Base-by-base conservation (phyloP, 2,329 filamentous ascomycete species). In the Botrytis galanthina region DNA sequence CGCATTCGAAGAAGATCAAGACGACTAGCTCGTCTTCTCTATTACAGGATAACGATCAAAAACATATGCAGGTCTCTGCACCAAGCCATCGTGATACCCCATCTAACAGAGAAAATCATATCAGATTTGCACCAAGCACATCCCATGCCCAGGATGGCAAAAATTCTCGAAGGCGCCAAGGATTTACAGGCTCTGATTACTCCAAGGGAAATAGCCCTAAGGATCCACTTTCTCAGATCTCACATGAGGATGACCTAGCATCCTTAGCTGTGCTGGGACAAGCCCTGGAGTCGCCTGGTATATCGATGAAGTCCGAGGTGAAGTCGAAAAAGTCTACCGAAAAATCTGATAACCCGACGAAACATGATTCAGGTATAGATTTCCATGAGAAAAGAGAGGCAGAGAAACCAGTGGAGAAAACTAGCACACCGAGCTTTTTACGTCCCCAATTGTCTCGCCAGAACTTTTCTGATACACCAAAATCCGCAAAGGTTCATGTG, bases 171-270 rank as follows among this genome's bases (percentile, higher is more conserved):
- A 70, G 35, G 12, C 46, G 48, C 18, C 54, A 54, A n/a, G 42
- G 48, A 10, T 37, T 51, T 22, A 37, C 60, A 35, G 39, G 42
- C 57, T 51, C 46, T 39, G 61, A 51, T 57, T 35, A 39, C n/a
- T 64, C 68, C 16, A 61, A 71, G 37, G 48, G 44, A 0, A 73
- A 60, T 39, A 71, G 63, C 66, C 22, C 59, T 59, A 73, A 42
- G 29, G 74, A 74, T 74, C 74, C 64, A 9, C 61, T 73, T 29
- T 70, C 70, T 51, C 32, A 63, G 35, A 29, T 79, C 37, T 79
- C 77, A 22, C 72, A 77, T 42, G 75, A 78, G 46, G 73, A 78
- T 42, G 77, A 79, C 51, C 60, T 74, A 46, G 72, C 74, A 35
- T 79, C 76, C 51, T 67, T 78, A 44, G 74, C 73, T 48, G 66